Conservation (phyloP, 2,329 filamentous ascomycete genomes). For the Hypoxylon sp. region DNA sequence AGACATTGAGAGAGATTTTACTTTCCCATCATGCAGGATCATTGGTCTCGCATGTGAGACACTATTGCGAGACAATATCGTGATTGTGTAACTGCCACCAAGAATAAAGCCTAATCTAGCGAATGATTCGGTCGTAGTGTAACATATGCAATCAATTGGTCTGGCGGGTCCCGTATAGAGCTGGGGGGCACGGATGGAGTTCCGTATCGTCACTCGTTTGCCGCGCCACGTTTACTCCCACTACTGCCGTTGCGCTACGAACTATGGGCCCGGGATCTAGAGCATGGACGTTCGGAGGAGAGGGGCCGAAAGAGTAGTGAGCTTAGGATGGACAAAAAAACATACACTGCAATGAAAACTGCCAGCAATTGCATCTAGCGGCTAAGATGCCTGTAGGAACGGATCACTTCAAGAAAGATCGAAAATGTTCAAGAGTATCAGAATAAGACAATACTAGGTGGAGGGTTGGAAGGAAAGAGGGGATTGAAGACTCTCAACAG, state of each 20-base stretch:
- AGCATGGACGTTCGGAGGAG: neutral
- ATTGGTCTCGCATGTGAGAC: neutral
- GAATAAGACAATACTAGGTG: no score
- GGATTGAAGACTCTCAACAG: neutral
- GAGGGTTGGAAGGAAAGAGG: neutral
- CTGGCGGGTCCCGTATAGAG: conserved; percentile 12
- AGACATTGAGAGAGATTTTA: conserved; percentile 2
- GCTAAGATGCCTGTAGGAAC: neutral
- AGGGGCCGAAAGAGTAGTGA: conserved; percentile 14
- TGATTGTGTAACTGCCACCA: conserved; percentile 39
- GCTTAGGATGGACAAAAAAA: neutral
- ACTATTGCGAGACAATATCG: conserved; percentile 21
- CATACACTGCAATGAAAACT: neutral
- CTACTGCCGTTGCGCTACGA: conserved; percentile 19
- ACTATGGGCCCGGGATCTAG: conserved; percentile 10
- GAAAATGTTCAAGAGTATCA: no score
- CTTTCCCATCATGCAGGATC: neutral
- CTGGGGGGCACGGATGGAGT: conserved; percentile 2
- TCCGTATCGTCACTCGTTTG: conserved; percentile 20
- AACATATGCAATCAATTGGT: conserved; percentile 14
- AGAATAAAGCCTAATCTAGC: conserved; percentile 19
- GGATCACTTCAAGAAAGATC: neutral
- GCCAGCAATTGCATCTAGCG: neutral
- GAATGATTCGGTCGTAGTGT: conserved; percentile 13
- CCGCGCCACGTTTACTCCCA: conserved; percentile 12